A percentile compares a stretch with the other conserved stretches of the same genome.
These are phyloP conservation scores for Psidium friedrichsthalianum DNA, from an alignment of 345 rosid species.

Conservation along the genomic window DNA sequence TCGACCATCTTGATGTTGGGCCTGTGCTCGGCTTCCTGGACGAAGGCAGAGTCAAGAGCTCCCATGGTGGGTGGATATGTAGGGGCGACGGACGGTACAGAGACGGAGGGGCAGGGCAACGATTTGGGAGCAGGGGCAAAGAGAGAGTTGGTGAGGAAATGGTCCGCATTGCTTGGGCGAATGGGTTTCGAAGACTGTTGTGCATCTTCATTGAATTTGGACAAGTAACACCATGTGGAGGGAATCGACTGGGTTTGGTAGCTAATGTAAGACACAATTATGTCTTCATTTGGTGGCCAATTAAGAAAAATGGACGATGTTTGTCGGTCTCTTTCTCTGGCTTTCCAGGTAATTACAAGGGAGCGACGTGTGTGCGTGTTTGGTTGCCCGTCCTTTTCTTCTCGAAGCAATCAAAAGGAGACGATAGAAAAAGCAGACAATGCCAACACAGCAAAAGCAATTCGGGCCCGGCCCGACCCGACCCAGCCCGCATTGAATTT, in stretches of 20 bases:
- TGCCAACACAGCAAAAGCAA: not conserved
- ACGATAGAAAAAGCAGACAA: not conserved
- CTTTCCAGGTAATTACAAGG: not conserved
- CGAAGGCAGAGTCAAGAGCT: conserved; percentile 36
- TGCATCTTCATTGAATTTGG: not conserved
- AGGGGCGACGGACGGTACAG: not conserved
- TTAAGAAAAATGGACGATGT: not conserved
- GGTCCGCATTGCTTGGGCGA: not conserved
- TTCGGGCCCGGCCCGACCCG: not conserved
- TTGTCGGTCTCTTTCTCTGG: not conserved
- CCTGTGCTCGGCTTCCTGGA: conserved; percentile 46
- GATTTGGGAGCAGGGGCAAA: not conserved
- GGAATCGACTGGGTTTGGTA: not conserved
- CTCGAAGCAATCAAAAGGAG: not conserved
- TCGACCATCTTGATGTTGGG: conserved; percentile 11
- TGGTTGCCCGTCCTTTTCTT: not conserved
- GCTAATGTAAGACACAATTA: not conserved
- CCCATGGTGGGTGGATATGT: conserved; percentile 24
- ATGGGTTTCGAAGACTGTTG: not conserved
- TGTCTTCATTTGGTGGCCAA: too few relatives aligned
- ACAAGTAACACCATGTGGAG: not conserved
- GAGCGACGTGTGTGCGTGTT: not conserved
- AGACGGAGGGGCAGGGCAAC: not conserved
- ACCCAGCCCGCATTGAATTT: not conserved
- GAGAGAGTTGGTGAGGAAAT: not conserved